A percentile compares a stretch with the other conserved stretches of the same genome.
Evolutionary conservation across 805 yeast species (phyloP).

Genomic region (Candida argentea): DNA sequence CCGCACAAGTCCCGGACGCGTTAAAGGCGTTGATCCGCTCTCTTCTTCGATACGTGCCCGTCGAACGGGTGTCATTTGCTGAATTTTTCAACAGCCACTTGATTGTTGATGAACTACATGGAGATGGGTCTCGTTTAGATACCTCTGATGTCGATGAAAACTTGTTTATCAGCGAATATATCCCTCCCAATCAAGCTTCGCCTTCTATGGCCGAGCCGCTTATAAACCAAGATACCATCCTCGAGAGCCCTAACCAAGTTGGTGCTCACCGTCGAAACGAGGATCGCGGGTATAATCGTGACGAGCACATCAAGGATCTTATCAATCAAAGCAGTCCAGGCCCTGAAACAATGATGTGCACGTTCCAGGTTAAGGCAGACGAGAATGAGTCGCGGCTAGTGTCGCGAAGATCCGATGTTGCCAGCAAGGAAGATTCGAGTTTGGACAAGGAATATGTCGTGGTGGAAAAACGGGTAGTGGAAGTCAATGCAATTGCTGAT

Average conservation of each 20-base stretch:
- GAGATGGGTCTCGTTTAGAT: constrained; percentile 49
- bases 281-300: constrained; percentile 16
- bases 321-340: constrained; percentile 35
- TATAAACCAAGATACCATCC: not conserved
- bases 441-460: constrained; percentile 86
- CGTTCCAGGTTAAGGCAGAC: constrained; percentile 10
- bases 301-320: constrained; percentile 36
- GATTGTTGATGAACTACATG: constrained; percentile 43
- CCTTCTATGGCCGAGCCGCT: not conserved
- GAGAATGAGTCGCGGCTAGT: not conserved
- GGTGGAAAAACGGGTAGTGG: constrained; percentile 89
- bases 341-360: constrained; percentile 21
- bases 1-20: constrained; percentile 53
- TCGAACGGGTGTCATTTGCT: constrained; percentile 76
- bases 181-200: constrained; percentile 24
- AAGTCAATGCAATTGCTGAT: constrained; percentile 92
- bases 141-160: constrained; percentile 66
- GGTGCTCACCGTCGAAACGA: not conserved
- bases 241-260: not conserved
- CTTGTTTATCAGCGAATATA: constrained; percentile 77
- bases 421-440: constrained; percentile 33
- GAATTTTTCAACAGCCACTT: constrained; percentile 78
- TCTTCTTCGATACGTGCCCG: constrained; percentile 73
- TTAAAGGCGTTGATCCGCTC: constrained; percentile 64
- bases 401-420: not conserved